Percentiles rank a stretch among this genome's conserved stretches.
Conservation (phyloP, 2,329 filamentous ascomycete species). For the Ceratocystis colombiana region DNA sequence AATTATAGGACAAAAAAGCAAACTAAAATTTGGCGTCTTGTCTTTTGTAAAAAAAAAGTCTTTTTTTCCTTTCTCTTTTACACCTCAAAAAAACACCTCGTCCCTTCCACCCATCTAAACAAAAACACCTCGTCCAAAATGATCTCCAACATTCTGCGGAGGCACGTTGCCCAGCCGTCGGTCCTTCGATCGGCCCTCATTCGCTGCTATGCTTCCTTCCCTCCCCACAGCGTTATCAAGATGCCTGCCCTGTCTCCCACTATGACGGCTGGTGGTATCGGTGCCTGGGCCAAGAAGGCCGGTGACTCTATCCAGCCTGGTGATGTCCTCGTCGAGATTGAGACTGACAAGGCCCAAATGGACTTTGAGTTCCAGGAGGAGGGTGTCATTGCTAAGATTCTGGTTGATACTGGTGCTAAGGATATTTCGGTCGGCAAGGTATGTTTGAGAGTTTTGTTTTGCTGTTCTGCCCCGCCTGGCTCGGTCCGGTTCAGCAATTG, state of each 20-base stretch:
- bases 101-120: background rate
- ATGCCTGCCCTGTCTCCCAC: constrained; percentile 98
- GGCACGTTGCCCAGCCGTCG: constrained; percentile 26
- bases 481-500: background rate
- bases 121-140: constrained; percentile 22
- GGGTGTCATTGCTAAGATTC: constrained; percentile 84
- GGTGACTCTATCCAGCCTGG: constrained; percentile 80
- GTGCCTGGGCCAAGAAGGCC: constrained; percentile 93
- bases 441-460: constrained; percentile 37
- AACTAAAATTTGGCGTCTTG: constrained; percentile 5
- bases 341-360: constrained; percentile 99
- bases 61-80: constrained; percentile 1
- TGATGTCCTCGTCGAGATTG: constrained; percentile 94
- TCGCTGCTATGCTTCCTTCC: constrained; percentile 71
- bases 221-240: constrained; percentile 86
- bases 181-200: constrained; percentile 42
- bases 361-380: constrained; percentile 99
- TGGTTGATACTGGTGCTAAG: constrained; percentile 88
- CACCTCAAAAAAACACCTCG: background rate
- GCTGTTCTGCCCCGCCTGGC: background rate
- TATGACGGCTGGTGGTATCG: constrained; percentile 95
- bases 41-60: background rate
- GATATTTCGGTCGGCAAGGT: constrained; percentile 91
- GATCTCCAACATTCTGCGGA: constrained; percentile 24
- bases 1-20: constrained; percentile 1